phyloP scores from a whole-genome alignment of 2,329 filamentous ascomycete genomes.

The Talaromyces rugulosus region DNA sequence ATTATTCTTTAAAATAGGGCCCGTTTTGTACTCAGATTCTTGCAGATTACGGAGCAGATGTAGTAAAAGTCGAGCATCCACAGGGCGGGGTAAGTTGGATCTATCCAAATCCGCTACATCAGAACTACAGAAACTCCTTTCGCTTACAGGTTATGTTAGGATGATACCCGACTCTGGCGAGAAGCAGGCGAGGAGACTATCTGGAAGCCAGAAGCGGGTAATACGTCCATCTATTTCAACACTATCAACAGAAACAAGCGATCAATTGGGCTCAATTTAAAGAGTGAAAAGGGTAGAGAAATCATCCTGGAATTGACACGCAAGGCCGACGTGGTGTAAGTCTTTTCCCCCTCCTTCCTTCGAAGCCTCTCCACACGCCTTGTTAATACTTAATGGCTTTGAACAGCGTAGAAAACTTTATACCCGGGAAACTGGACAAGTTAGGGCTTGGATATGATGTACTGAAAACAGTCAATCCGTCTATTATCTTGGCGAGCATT shows the following conservation, averaged over 20 bases:
- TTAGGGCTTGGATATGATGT: slow-evolving; percentile 39
- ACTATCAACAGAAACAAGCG: slow-evolving; percentile 45
- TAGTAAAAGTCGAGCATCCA: slow-evolving; percentile 28
- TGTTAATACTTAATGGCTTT: neutral
- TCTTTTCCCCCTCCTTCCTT: neutral
- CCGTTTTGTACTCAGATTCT: slow-evolving; percentile 12
- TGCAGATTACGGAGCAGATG: slow-evolving; percentile 35
- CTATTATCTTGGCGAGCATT: slow-evolving; percentile 41
- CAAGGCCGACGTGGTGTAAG: slow-evolving; percentile 35
- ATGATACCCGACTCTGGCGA: slow-evolving; percentile 6
- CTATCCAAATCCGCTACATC: neutral
- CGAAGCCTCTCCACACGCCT: neutral
- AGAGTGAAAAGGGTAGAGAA: slow-evolving; percentile 22
- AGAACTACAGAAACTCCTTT: slow-evolving; percentile 18
- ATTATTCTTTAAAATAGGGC: neutral
- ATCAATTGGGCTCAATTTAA: slow-evolving; percentile 34
- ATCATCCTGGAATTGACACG: slow-evolving; percentile 34
- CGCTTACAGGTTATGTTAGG: neutral
- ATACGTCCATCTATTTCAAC: slow-evolving; percentile 41
- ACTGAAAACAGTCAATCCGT: slow-evolving; percentile 33
- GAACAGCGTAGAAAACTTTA: slow-evolving; percentile 37
- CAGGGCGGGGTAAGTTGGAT: neutral
- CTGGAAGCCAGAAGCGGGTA: neutral
- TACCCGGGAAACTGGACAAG: slow-evolving; percentile 40
- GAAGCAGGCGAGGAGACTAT: slow-evolving; percentile 12